Conservation (phyloP, 257 asterid genomes). For the Schizonepeta tenuifolia region DNA sequence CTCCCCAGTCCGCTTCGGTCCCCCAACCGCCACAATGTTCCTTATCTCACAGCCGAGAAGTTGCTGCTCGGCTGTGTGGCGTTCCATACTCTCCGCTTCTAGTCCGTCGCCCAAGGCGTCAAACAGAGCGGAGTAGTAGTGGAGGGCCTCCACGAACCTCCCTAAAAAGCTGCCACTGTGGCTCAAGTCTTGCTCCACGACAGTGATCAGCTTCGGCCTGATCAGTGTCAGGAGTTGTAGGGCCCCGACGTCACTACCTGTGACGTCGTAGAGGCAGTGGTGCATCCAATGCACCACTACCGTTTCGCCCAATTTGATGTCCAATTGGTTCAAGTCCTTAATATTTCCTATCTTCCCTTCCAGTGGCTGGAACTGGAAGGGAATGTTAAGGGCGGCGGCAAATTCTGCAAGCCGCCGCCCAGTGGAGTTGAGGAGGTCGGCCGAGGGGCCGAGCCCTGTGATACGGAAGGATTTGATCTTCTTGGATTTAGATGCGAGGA, state of each 20-base stretch:
- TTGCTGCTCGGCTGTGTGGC: constrained; percentile 94
- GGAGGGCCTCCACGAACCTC: constrained; percentile 86
- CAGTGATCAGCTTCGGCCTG: constrained; percentile 73
- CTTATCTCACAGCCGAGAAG: constrained; percentile 76
- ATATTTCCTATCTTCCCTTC: constrained; percentile 76
- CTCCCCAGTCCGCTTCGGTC: constrained; percentile 83
- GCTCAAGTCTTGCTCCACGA: constrained; percentile 79
- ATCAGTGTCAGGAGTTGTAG: constrained; percentile 50
- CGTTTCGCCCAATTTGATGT: constrained; percentile 61
- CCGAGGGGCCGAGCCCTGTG: constrained; percentile 82
- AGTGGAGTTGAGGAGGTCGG: constrained; percentile 63
- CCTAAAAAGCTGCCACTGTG: constrained; percentile 70
- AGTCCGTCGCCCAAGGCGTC: constrained; percentile 86
- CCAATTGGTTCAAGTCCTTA: constrained; percentile 47
- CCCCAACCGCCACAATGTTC: constrained; percentile 87
- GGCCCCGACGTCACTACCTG: constrained; percentile 73
- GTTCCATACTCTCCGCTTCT: constrained; percentile 69
- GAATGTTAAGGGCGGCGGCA: constrained; percentile 66
- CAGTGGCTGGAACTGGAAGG: constrained; percentile 69
- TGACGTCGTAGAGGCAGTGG: constrained; percentile 81
- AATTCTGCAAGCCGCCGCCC: constrained; percentile 78
- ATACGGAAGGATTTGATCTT: constrained; percentile 58
- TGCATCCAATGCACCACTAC: constrained; percentile 88
- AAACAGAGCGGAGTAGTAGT: constrained; percentile 81
- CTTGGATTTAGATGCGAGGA: constrained; percentile 66